Evolutionary conservation across 371 early-diverging fungal species (phyloP).

Genomic region (Saksenaea oblongispora): DNA sequence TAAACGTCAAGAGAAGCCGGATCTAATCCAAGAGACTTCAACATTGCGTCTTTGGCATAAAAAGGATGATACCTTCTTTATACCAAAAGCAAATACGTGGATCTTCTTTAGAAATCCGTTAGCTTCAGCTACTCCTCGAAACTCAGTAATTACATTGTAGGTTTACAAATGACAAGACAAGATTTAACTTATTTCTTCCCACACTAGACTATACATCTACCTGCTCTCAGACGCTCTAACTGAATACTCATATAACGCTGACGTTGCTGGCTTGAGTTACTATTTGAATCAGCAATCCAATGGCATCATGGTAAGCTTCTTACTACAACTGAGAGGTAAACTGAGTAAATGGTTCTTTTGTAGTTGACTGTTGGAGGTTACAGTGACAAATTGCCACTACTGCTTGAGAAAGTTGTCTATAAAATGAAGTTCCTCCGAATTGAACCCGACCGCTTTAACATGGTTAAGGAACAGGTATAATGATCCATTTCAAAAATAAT

Average conservation of each 20-base stretch:
- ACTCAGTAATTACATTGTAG: slow-evolving; percentile 42
- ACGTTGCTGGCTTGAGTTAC: slow-evolving; percentile 80
- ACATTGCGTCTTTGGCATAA: slow-evolving; percentile 86
- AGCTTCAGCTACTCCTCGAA: slow-evolving; percentile 55
- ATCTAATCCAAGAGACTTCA: slow-evolving; percentile 66
- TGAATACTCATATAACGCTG: slow-evolving; percentile 85
- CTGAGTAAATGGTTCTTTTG: neutral
- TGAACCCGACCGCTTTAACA: slow-evolving; percentile 68
- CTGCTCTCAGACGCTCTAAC: slow-evolving; percentile 77
- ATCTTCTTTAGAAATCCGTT: slow-evolving; percentile 58
- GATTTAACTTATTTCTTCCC: neutral
- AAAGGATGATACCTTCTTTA: slow-evolving; percentile 86
- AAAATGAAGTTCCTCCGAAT: slow-evolving; percentile 65
- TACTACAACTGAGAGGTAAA: neutral
- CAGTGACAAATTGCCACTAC: slow-evolving; percentile 77
- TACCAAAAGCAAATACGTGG: slow-evolving; percentile 70
- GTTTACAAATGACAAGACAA: neutral
- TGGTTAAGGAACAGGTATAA: slow-evolving; percentile 67
- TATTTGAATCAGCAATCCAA: slow-evolving; percentile 60
- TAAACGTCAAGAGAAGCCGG: slow-evolving; percentile 46
- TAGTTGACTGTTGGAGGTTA: slow-evolving; percentile 74
- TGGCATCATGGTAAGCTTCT: slow-evolving; percentile 53
- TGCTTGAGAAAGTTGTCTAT: slow-evolving; percentile 70
- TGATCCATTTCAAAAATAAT: neutral
- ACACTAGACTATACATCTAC: slow-evolving; percentile 62